Base-by-base conservation (phyloP, 2,329 filamentous ascomycete species). In the Dryadomyces quercivorus region DNA sequence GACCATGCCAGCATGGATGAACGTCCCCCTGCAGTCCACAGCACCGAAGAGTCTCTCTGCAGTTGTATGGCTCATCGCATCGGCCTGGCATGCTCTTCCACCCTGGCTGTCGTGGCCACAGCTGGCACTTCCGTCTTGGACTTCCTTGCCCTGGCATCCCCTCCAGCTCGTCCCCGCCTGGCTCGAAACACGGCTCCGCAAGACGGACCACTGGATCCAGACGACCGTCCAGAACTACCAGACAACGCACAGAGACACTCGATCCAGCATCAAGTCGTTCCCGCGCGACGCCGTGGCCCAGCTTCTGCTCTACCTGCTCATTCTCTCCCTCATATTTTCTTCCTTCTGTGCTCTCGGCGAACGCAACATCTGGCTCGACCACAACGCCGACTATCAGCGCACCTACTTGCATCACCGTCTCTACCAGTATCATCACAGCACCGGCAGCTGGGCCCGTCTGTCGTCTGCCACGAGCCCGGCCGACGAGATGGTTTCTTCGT, bases 321-420 rank as follows among this genome's bases (percentile, higher is more conserved):
- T 50, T 1, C 5, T 15, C 5, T 12, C 21, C n/a, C 49, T 48
- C 31, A 1, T 50, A 34, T 2, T 45, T 38, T 9, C 13, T 13
- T 12, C 50, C 5, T 5, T 20, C 8, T 21, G 42, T 21, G 50
- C 54, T 46, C 16, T 55, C 5, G 4, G 2, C 10, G 58, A 59
- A 47, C 56, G 58, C 40, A 12, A 18, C 12, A 16, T 58, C 26
- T 59, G 58, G 58, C 46, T 58, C 21, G 55, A 59, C 53, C 42
- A 49, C 49, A 58, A 58, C 48, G 55, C 49, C 51, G 53, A 51
- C 22, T 22, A 26, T 2, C 50, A 56, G 8, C 53, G 49, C 31
- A n/a, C 44, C 8, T 56, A 56, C 18, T 13, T 58, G 31, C 52
- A 58, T 51, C 16, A n/a, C n/a, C 50, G 52, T 43, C n/a, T 56